Evolutionary conservation across 768 basidiomycete genomes (phyloP), one percentile per base, ranked within the genome.

Genomic region (Russula griseocarnosa): DNA sequence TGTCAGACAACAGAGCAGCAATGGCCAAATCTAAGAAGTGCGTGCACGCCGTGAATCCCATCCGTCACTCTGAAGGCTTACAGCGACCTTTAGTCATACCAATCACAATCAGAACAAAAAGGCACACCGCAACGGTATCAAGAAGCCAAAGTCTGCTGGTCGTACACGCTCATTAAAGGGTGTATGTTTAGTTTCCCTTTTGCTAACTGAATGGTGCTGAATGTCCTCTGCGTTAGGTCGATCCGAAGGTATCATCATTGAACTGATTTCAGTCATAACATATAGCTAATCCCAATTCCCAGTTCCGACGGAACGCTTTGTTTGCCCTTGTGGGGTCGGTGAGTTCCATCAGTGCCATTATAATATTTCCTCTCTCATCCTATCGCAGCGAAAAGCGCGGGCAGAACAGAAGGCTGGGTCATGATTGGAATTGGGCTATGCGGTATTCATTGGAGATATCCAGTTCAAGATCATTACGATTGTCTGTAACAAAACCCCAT

Each of bases 1-100:
- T 34, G 10, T 10, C 32, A 34, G 28, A 46, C 44, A 34, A 66
- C 58, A 55, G 71, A 69, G 71, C 67, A 72, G 71, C 74, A 70
- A 98, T 97, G 94, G 87, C 94, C 83, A 97, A 98, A 81, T 98
- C 96, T 68, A 98, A 98, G 83, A 98, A 98, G 92, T 95, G 75
- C 61, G 84, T 73, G 49, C 30, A 40, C 49, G 28, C 58, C 44
- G 26, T 55, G 55, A 8, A 32, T 6, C 60, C 18, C 65, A 16
- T 70, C 28, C 64, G 58, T 59, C 59, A 46, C 20, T 5, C 59
- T 61, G 34, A 66, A 28, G 30, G 26, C 55, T 63, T 58, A 68
- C 49, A 16, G 32, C 14, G 51, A 7, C 51, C 52, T 65, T 62
- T 66, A 94, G 90, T 72, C 88, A 93, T 76, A 92, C 89, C 73